phyloP scores from a whole-genome alignment of 768 basidiomycete species.

The Tubosaeta brunneosetosa region DNA sequence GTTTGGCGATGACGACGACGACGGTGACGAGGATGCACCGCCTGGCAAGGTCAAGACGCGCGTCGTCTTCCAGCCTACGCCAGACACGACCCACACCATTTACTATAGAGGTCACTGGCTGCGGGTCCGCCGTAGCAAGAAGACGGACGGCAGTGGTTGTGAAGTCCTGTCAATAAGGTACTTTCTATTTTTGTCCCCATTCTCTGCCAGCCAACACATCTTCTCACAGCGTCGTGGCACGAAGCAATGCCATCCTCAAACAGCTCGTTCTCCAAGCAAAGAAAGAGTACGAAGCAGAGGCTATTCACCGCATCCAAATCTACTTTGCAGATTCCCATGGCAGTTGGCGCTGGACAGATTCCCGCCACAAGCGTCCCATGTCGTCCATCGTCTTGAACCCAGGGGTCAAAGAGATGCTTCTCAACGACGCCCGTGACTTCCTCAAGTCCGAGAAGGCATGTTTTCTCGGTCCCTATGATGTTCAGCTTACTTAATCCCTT shows the following conservation, averaged over 20 bases:
- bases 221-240: conserved; percentile 65
- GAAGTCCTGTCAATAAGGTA: conserved; percentile 77
- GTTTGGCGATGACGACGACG: conserved; percentile 46
- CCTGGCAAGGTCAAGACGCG: conserved; percentile 70
- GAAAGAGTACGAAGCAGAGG: conserved; percentile 82
- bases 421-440: conserved; percentile 79
- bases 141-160: conserved; percentile 62
- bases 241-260: conserved; percentile 79
- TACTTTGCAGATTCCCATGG: conserved; percentile 88
- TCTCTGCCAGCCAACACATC: conserved; percentile 11
- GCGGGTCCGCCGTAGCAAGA: conserved; percentile 65
- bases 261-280: conserved; percentile 89
- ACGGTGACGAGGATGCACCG: conserved; percentile 42
- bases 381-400: conserved; percentile 82
- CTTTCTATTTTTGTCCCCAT: conserved; percentile 13
- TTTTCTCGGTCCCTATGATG: not conserved
- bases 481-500: not conserved
- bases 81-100: conserved; percentile 85
- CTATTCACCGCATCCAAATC: conserved; percentile 82
- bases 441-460: conserved; percentile 75
- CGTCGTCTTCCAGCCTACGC: conserved; percentile 84
- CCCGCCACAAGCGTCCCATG: conserved; percentile 84
- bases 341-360: conserved; percentile 85
- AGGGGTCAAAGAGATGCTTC: conserved; percentile 86
- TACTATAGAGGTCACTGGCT: conserved; percentile 85